Base-by-base conservation (phyloP, 2,329 filamentous ascomycete species). In the Ophiocordyceps robertsii region DNA sequence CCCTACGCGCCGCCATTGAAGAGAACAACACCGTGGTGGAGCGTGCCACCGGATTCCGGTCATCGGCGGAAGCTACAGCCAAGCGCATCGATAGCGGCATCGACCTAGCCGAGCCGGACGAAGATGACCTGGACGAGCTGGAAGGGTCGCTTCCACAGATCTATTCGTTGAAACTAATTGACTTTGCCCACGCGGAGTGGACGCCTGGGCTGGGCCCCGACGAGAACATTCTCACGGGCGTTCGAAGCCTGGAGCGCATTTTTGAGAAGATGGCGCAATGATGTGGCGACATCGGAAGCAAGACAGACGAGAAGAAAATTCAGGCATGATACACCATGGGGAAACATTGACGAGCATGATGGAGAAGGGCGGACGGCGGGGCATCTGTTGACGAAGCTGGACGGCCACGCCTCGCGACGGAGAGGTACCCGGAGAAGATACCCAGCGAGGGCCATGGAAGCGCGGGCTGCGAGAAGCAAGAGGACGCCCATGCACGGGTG, bases 161-260 rank as follows among this genome's bases (percentile, higher is more conserved):
- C 37, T 86, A 82, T 54, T 74, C 78, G 12, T 70, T 95, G 40
- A 92, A 90, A 57, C 71, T 98, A 48, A 98, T 98, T 52, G 92
- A 98, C 60, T 98, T 98, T 70, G 92, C 92, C 2, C 92, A 98
- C 62, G 92, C 92, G 11, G 66, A 70, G 40, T 96, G 83, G 80
- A 82, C 78, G 1, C 83, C 85, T 0, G 86, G 87, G 1, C 65
- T 82, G 53, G 90, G 90, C 0, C 82, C 84, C 0, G 92, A 98
- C 58, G 82, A 94, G 63, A 96, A 96, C 56, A 67, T 75, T 13
- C 67, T 95, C 29, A 67, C 67, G 31, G 89, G 89, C 0, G 76
- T 95, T 47, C 70, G 79, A 56, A 90, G 73, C 56, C 66, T 90
- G 32, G 69, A 75, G 41, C 69, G 70, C 46, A 80, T 95, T 29